Base-by-base conservation (phyloP, 2,329 filamentous ascomycete genomes). In the Magnaporthiopsis incrustans region DNA sequence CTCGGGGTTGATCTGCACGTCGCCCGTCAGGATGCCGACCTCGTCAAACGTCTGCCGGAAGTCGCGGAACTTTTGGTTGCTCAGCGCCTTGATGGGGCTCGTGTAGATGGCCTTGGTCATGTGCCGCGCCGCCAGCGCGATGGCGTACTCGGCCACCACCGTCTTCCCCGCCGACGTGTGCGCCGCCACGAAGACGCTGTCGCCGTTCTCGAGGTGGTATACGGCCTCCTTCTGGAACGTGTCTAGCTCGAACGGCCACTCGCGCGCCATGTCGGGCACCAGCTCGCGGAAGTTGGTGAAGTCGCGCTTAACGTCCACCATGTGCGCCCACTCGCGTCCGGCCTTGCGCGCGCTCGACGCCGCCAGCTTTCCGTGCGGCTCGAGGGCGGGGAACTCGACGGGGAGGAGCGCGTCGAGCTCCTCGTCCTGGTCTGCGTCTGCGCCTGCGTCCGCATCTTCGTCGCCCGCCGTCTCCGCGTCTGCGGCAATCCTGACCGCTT, bases 31-130 rank as follows among this genome's bases (percentile, higher is more conserved):
- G 68, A 99, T 98, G 22, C 95, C 95, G 25, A 99, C 95, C 75
- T 99, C 95, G 66, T 96, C 92, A 71, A 99, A 99, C 0, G 86
- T 87, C 64, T 88, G 84, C 65, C 92, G 86, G 74, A 99, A 99
- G 74, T 99, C 95, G 67, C 95, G 87, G 76, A 98, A 99, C 75
- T 99, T 99, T 73, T 99, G 95, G 73, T 99, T 99, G 77, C 95
- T 98, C 65, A 99, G 80, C 2, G 95, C 95, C 75, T 99, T 99
- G 80, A 99, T 99, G 0, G 95, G 95, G 0, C 95, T 98, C 0
- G 95, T 99, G 75, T 99, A 99, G 68, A 99, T 99, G 27, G 95
- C 94, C 75, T 99, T 99, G 11, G 95, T 99, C 94, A 98, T 98
- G 74, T 99, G 95, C 73, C 94, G 96, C n/a, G 92, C 89, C 35